A percentile compares a stretch with the other conserved stretches of the same genome.
These are phyloP conservation scores for Pyrenochaeta sp. DNA, from an alignment of 2,329 filamentous ascomycete genomes.

Conservation along the genomic window DNA sequence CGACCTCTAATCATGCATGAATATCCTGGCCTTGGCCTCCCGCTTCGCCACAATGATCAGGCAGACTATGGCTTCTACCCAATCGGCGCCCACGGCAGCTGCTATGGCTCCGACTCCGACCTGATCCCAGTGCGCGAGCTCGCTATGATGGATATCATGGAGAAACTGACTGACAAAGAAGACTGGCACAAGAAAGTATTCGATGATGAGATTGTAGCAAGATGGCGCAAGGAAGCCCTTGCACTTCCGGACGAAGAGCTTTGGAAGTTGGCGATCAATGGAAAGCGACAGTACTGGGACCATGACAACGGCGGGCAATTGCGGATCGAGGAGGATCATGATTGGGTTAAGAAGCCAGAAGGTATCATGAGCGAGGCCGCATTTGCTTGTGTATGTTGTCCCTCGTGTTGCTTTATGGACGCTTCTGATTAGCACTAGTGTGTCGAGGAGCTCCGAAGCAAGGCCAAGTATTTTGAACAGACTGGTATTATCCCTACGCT, in stretches of 20 bases:
- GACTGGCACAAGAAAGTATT: slow-evolving; percentile 53
- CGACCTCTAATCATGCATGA: neutral
- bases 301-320: neutral
- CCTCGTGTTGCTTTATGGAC: neutral
- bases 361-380: slow-evolving; percentile 20
- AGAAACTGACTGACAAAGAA: slow-evolving; percentile 52
- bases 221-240: slow-evolving; percentile 36
- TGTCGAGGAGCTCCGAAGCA: slow-evolving; percentile 58
- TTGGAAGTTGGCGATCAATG: slow-evolving; percentile 17
- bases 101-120: slow-evolving; percentile 10
- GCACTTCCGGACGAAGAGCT: slow-evolving; percentile 21
- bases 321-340: neutral
- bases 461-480: slow-evolving; percentile 57
- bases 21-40: slow-evolving; percentile 33
- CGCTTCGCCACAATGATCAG: slow-evolving; percentile 13
- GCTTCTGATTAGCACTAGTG: slow-evolving; percentile 18
- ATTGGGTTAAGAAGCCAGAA: slow-evolving; percentile 1
- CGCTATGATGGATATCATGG: slow-evolving; percentile 51
- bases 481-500: slow-evolving; percentile 56
- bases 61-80: slow-evolving; percentile 13
- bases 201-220: slow-evolving; percentile 39
- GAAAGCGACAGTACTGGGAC: slow-evolving; percentile 14
- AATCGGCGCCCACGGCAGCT: slow-evolving; percentile 23
- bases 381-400: slow-evolving; percentile 25
- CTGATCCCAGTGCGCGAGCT: slow-evolving; percentile 48